A percentile compares a stretch with the other conserved stretches of the same genome.
These are phyloP conservation scores for Eucommia ulmoides DNA, from an alignment of 257 asterid species.

Conservation along the genomic window DNA sequence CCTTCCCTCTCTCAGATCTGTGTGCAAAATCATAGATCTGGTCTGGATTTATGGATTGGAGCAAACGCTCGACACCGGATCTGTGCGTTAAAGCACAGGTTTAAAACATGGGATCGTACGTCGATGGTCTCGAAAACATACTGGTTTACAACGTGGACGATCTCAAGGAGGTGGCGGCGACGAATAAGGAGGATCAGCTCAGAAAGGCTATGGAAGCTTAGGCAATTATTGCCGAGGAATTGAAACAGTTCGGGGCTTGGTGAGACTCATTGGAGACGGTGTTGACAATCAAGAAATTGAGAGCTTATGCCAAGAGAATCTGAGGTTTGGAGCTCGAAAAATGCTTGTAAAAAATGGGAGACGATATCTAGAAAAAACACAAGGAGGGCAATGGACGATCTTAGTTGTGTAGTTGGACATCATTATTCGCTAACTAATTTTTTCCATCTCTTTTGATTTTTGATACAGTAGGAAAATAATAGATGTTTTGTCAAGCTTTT, in stretches of 20 bases:
- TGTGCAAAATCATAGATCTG: no score
- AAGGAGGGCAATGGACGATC: constrained; percentile 76
- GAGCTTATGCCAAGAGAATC: constrained; percentile 83
- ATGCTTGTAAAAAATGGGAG: constrained; percentile 90
- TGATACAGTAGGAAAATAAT: no score
- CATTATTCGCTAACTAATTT: no score
- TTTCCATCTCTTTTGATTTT: no score
- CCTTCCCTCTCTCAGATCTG: no score
- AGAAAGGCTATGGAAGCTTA: constrained; percentile 96
- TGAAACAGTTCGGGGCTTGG: constrained; percentile 89
- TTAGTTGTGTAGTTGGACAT: no score
- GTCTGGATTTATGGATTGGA: no score
- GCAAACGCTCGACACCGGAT: no score
- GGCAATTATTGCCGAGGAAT: constrained; percentile 68
- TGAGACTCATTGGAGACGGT: constrained; percentile 83
- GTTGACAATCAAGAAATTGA: constrained; percentile 86
- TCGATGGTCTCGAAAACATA: constrained; percentile 49
- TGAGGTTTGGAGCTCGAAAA: constrained; percentile 80
- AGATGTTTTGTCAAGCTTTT: no score
- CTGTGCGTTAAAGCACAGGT: no score
- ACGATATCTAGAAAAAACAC: constrained; percentile 73
- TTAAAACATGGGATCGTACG: no score
- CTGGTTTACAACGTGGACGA: constrained; percentile 88
- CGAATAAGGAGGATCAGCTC: constrained; percentile 77
- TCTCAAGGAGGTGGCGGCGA: constrained; percentile 89